phyloP scores from a whole-genome alignment of 2,329 filamentous ascomycete genomes.

The Xylaria sp. region DNA sequence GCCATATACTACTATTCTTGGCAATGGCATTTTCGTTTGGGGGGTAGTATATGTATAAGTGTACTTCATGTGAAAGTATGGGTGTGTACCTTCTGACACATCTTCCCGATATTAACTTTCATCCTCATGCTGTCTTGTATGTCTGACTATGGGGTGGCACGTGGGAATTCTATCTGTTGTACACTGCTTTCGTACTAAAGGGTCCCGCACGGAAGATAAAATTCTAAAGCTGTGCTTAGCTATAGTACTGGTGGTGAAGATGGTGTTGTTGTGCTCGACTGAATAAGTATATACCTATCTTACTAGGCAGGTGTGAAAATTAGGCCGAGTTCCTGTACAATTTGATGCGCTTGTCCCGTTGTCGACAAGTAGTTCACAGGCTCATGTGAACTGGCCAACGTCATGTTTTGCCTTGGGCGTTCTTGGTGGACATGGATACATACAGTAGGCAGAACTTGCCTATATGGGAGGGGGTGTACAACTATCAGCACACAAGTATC shows the following conservation, averaged over 20 bases:
- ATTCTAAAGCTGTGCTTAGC: background rate
- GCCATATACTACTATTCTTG: conserved; percentile 8
- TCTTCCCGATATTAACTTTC: conserved; percentile 7
- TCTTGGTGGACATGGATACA: conserved; percentile 12
- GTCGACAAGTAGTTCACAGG: conserved; percentile 14
- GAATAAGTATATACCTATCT: conserved; percentile 3
- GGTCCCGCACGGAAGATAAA: background rate
- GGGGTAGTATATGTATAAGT: conserved; percentile 4
- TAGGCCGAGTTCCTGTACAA: conserved; percentile 2
- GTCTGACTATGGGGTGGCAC: conserved; percentile 30
- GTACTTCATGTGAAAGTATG: background rate
- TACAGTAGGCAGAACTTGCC: conserved; percentile 18
- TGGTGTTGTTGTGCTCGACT: background rate
- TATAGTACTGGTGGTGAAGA: background rate
- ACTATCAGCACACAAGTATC: conserved; percentile 33
- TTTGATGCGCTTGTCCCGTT: conserved; percentile 8
- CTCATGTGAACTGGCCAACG: conserved; percentile 21
- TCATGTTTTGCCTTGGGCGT: conserved; percentile 31
- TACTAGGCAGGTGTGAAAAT: conserved; percentile 5
- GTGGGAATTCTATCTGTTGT: conserved; percentile 31
- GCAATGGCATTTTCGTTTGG: conserved; percentile 3
- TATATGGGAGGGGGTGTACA: conserved; percentile 31
- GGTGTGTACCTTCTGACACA: conserved; percentile 12
- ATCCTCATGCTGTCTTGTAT: conserved; percentile 21
- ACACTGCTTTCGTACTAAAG: conserved; percentile 20